Percentiles rank a stretch among this genome's conserved stretches.
Conservation (phyloP, 352 stramenopile species). For the Phytophthora rubi region DNA sequence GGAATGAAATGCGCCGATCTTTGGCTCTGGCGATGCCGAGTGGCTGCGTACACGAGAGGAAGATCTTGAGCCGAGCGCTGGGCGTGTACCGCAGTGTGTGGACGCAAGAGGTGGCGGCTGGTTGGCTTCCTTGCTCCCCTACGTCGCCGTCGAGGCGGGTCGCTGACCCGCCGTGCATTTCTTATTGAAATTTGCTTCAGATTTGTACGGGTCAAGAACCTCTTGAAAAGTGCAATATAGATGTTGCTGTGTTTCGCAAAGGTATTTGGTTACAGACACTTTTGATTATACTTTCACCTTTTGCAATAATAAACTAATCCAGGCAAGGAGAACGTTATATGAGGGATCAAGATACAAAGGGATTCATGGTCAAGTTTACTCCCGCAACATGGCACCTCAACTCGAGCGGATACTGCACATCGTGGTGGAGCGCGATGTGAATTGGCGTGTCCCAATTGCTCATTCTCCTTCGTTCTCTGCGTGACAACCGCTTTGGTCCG, state of each 20-base stretch:
- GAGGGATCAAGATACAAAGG: background rate
- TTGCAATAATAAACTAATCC: too few species aligned
- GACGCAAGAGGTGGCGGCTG: background rate
- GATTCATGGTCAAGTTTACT: constrained; percentile 5
- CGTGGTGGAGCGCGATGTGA: constrained; percentile 13
- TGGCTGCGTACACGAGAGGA: constrained; percentile 63
- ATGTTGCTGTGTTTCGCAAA: background rate
- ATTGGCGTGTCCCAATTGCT: constrained; percentile 16
- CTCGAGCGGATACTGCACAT: constrained; percentile 16
- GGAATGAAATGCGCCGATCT: background rate
- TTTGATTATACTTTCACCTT: too few species aligned
- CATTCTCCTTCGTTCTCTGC: constrained; percentile 26
- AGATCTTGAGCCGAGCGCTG: constrained; percentile 68
- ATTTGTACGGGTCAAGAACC: constrained; percentile 11
- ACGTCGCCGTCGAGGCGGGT: constrained; percentile 12
- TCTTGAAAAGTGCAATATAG: too few species aligned
- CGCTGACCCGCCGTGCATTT: constrained; percentile 19
- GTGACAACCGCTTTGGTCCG: constrained; percentile 26
- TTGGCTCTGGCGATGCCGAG: background rate
- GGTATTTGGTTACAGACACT: background rate
- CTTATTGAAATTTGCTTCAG: constrained; percentile 3
- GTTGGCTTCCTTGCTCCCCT: background rate
- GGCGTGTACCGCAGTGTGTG: constrained; percentile 50
- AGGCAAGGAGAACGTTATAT: too few species aligned
- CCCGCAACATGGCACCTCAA: constrained; percentile 3